These are phyloP conservation scores for Phytophthora colocasiae DNA, from an alignment of 352 stramenopile genomes.

Conservation along the genomic window DNA sequence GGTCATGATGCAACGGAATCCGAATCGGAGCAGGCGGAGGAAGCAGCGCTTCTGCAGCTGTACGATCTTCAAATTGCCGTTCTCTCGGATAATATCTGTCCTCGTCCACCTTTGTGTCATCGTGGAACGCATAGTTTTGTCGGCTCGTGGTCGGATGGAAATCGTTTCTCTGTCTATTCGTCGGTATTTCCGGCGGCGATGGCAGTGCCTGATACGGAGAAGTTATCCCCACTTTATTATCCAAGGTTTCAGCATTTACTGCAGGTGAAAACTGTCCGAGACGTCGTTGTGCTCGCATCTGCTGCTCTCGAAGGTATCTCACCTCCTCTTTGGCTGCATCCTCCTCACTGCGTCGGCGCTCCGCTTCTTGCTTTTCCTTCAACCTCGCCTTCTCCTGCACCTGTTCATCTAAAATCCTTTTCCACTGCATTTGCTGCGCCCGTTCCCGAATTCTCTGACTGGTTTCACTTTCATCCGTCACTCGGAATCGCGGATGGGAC, in stretches of 20 bases:
- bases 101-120: conserved; percentile 15
- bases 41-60: conserved; percentile 15
- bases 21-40: conserved; percentile 34
- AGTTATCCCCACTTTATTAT: conserved; percentile 15
- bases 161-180: conserved; percentile 21
- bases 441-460: conserved; percentile 66
- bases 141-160: conserved; percentile 23
- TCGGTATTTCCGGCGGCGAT: conserved; percentile 13
- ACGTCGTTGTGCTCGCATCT: conserved; percentile 68
- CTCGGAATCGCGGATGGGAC: conserved; percentile 58
- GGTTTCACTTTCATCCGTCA: conserved; percentile 59
- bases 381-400: conserved; percentile 73
- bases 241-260: conserved; percentile 13
- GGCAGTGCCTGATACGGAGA: conserved; percentile 24
- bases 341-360: conserved; percentile 44
- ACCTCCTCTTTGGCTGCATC: conserved; percentile 60
- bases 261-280: conserved; percentile 34
- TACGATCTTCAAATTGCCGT: conserved; percentile 15
- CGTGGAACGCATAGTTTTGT: conserved; percentile 26
- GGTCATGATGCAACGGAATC: conserved; percentile 20
- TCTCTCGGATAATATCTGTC: conserved; percentile 31
- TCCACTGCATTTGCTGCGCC: conserved; percentile 78
- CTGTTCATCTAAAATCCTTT: conserved; percentile 71
- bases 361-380: conserved; percentile 50
- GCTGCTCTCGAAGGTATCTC: conserved; percentile 57